phyloP scores from a whole-genome alignment of 2,329 filamentous ascomycete species.

The Cercospora zeae-maydis region DNA sequence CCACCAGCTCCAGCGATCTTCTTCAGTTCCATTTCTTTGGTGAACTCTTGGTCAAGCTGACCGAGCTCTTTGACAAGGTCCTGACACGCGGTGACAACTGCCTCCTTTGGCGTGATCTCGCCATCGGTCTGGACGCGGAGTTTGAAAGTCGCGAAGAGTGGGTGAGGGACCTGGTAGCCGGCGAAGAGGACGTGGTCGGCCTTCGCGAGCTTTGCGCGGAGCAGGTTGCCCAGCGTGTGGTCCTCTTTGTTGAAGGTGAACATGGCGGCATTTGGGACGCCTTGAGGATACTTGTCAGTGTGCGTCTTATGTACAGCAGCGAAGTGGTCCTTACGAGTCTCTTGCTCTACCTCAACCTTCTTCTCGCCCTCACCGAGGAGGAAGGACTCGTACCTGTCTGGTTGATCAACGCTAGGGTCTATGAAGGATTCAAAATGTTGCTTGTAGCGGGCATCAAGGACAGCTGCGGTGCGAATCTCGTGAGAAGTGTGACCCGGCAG shows the following conservation, averaged over 20 bases:
- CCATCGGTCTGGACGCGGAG: conserved; percentile 89
- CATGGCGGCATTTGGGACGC: conserved; percentile 89
- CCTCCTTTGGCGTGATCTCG: conserved; percentile 80
- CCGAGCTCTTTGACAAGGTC: conserved; percentile 78
- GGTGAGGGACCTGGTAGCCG: conserved; percentile 70
- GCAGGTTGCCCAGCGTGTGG: conserved; percentile 71
- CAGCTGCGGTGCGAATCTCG: conserved; percentile 16
- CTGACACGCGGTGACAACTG: conserved; percentile 74
- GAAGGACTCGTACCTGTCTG: conserved; percentile 83
- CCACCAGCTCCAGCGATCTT: conserved; percentile 61
- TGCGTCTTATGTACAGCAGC: not conserved
- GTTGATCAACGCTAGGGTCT: conserved; percentile 30
- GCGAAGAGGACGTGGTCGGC: conserved; percentile 82
- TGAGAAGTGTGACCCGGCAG: conserved; percentile 11
- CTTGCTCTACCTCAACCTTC: conserved; percentile 84
- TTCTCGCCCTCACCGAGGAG: conserved; percentile 83
- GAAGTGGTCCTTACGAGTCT: conserved; percentile 66
- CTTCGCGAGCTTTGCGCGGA: conserved; percentile 79
- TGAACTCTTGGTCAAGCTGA: conserved; percentile 80
- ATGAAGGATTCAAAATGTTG: conserved; percentile 25
- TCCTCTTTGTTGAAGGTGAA: conserved; percentile 97
- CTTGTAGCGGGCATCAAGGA: conserved; percentile 21
- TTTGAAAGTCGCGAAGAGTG: conserved; percentile 52
- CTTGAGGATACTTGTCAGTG: conserved; percentile 44
- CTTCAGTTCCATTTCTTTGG: conserved; percentile 83